Base-by-base conservation (phyloP, 73 alveolate species). In the Paramecium sonneborni region DNA sequence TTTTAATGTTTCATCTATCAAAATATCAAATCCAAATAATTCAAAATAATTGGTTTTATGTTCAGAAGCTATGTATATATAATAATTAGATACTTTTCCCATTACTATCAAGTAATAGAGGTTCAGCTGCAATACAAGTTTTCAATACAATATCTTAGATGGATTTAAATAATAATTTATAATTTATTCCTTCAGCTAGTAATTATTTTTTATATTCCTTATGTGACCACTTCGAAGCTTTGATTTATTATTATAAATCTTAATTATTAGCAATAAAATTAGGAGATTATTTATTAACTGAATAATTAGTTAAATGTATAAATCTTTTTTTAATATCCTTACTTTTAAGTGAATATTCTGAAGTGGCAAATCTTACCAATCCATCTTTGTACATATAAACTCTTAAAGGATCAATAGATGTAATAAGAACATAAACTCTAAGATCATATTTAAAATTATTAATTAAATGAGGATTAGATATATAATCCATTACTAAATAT, bases 21-120 rank as follows among this genome's bases (percentile, higher is more conserved):
- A 79, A 21, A 98, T 94, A 92, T 98, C 99, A 85, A 98, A 98
- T 37, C 99, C 99, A 93, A 97, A 98, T 58, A 97, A 92, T 94
- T 98, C 99, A 85, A 96, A 98, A 93, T 98, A 97, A 93, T 93
- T 95, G 18, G 89, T 93, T 91, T 96, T 92, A 43, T 88, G 94
- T 38, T 88, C 43, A 2, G 69, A 4, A 21, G 57, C 87, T 74
- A 37, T 9, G 20, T 35, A 35, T 9, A 24, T 30, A 18, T 18
- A 14, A 44, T 10, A 8, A 30, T 12, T 14, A 74, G 18, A 18
- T 74, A 74, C 88, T 67, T 38, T 67, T 86, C 15, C 93, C 58
- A 2, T 72, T 62, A 6, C 41, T 28, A 85, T 86, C 88, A 38
- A 35, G 56, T 20, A 88, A 30, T n/a, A 62, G 84, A 6, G 97